These are phyloP conservation scores for Diospyros kaki DNA, from an alignment of 148 eudicot species.

Conservation along the genomic window DNA sequence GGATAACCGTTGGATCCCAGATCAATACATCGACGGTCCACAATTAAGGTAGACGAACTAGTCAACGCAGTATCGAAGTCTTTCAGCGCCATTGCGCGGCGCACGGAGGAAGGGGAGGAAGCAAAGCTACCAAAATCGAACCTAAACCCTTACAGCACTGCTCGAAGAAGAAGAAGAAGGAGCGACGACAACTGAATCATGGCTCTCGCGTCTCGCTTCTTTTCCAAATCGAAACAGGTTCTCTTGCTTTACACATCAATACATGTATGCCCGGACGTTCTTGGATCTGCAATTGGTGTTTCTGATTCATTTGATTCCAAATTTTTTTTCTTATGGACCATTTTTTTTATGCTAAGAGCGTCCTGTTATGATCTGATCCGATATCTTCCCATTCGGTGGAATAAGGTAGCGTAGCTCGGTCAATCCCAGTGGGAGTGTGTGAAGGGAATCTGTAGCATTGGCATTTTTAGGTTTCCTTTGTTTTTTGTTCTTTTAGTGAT, in stretches of 20 bases:
- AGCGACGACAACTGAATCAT: conserved; percentile 21
- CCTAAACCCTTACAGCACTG: not conserved
- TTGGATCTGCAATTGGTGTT: not conserved
- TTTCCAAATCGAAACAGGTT: conserved; percentile 57
- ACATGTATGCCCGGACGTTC: not conserved
- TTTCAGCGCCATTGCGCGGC: too few species aligned
- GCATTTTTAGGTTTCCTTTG: not conserved
- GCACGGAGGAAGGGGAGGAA: too few species aligned
- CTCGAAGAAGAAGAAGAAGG: not conserved
- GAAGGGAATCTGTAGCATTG: not conserved
- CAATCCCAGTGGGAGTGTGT: not conserved
- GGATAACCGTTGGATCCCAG: too few species aligned
- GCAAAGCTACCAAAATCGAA: not conserved
- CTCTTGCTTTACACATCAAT: conserved; percentile 7
- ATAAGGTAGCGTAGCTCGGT: not conserved
- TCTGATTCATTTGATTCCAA: not conserved
- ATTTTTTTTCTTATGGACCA: conserved; percentile 5
- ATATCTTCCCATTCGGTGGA: not conserved
- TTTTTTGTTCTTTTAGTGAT: not conserved
- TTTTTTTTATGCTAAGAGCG: not conserved
- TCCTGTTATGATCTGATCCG: not conserved
- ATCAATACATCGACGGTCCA: too few species aligned
- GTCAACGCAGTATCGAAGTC: too few species aligned
- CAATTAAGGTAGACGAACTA: too few species aligned
- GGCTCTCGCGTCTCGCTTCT: conserved; percentile 51